Conservation (phyloP, 768 basidiomycete species). For the Boletus rubroflammeus region DNA sequence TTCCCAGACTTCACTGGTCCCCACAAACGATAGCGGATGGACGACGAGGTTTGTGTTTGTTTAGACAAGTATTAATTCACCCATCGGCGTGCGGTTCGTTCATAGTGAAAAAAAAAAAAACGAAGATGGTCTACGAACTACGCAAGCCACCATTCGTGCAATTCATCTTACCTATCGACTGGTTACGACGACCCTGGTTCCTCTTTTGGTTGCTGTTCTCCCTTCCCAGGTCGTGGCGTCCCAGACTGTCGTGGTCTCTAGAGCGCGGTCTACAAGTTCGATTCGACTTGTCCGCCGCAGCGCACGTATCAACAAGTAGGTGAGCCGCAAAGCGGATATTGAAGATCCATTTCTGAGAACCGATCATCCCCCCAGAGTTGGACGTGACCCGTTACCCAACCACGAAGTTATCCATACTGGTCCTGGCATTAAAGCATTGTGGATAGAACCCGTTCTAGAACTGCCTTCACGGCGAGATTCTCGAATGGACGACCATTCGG, state of each 20-base stretch:
- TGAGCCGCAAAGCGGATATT: constrained; percentile 24
- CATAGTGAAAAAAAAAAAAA: constrained; percentile 10
- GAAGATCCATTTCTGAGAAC: constrained; percentile 1
- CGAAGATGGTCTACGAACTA: constrained; percentile 7
- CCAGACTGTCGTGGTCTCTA: constrained; percentile 3
- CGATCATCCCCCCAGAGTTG: constrained; percentile 1
- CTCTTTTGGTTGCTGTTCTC: constrained; percentile 11
- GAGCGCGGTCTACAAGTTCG: constrained; percentile 1
- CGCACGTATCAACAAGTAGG: constrained; percentile 7
- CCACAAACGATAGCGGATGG: background rate
- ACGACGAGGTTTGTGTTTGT: background rate
- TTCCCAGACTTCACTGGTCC: background rate
- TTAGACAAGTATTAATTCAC: constrained; percentile 1
- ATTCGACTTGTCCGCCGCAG: constrained; percentile 8
- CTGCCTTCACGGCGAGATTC: constrained; percentile 27
- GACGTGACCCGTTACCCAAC: constrained; percentile 1
- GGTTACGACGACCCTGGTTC: constrained; percentile 8
- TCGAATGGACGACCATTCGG: constrained; percentile 18
- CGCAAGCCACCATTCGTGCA: constrained; percentile 11
- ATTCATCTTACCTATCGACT: constrained; percentile 10
- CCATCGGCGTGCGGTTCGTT: background rate
- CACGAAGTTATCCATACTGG: constrained; percentile 4
- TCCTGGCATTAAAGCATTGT: constrained; percentile 14
- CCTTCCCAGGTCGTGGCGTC: constrained; percentile 11
- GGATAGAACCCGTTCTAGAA: constrained; percentile 19